Evolutionary conservation across 2,329 filamentous ascomycete genomes (phyloP).

Genomic region (Alternaria postmessia): DNA sequence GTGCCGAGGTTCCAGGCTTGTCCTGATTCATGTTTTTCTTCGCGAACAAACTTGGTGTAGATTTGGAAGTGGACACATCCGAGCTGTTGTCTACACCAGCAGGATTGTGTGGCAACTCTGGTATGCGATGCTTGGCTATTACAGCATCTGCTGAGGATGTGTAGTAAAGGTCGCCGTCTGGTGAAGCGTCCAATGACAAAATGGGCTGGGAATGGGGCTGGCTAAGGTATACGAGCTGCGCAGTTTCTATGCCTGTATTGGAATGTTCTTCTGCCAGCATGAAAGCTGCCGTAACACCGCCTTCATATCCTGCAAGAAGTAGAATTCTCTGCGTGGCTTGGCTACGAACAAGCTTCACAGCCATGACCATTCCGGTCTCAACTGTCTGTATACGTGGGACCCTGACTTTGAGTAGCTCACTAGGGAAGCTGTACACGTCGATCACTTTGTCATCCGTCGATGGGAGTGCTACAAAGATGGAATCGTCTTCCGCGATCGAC

Average conservation of each 20-base stretch:
- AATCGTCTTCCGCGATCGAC: constrained; percentile 17
- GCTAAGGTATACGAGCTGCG: constrained; percentile 67
- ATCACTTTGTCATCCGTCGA: constrained; percentile 63
- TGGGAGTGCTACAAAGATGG: constrained; percentile 78
- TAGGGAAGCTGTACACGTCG: constrained; percentile 84
- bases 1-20: constrained; percentile 4
- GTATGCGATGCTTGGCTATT: constrained; percentile 78
- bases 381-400: constrained; percentile 56
- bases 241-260: constrained; percentile 36
- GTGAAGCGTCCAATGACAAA: constrained; percentile 65
- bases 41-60: constrained; percentile 22
- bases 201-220: constrained; percentile 81
- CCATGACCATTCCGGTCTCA: constrained; percentile 84
- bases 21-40: constrained; percentile 22
- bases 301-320: constrained; percentile 83
- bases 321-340: constrained; percentile 57
- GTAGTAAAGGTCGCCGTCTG: constrained; percentile 66
- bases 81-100: not conserved
- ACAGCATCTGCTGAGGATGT: constrained; percentile 85
- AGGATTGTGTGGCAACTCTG: constrained; percentile 33
- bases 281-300: constrained; percentile 76
- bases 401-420: constrained; percentile 71
- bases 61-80: constrained; percentile 6
- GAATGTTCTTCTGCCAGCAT: constrained; percentile 55
- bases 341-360: constrained; percentile 60